These are phyloP conservation scores for Calonectria henricotiae DNA, from an alignment of 2,329 filamentous ascomycete species.

Conservation along the genomic window DNA sequence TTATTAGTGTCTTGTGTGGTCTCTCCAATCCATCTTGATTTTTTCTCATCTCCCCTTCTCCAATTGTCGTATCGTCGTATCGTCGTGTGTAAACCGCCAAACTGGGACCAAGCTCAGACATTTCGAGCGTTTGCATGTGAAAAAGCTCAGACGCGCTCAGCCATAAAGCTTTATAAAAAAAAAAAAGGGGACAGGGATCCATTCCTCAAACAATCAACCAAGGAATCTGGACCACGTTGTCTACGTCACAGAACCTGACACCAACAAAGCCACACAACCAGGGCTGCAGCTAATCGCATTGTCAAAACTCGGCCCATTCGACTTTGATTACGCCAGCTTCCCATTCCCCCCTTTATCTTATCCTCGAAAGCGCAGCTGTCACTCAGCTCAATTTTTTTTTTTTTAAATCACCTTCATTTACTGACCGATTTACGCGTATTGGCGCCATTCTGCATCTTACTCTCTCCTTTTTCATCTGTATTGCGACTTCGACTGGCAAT, in stretches of 20 bases:
- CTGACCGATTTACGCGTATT: neutral
- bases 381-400: neutral
- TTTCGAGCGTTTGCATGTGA: slow-evolving; percentile 43
- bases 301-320: slow-evolving; percentile 21
- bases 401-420: slow-evolving; percentile 1
- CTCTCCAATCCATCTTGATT: neutral
- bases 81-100: neutral
- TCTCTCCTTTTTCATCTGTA: neutral
- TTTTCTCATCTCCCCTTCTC: neutral
- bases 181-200: slow-evolving; percentile 27
- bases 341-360: slow-evolving; percentile 10
- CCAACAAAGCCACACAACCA: slow-evolving; percentile 24
- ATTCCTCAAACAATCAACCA: slow-evolving; percentile 18
- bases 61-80: neutral
- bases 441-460: neutral
- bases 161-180: slow-evolving; percentile 2
- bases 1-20: slow-evolving; percentile 7
- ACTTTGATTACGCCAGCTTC: slow-evolving; percentile 11
- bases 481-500: slow-evolving; percentile 14
- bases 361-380: neutral
- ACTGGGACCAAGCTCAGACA: neutral
- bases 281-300: slow-evolving; percentile 18
- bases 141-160: slow-evolving; percentile 35
- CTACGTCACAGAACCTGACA: slow-evolving; percentile 45
- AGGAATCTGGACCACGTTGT: slow-evolving; percentile 30